These are phyloP conservation scores for Aspergillus costaricaensis DNA, from an alignment of 2,329 filamentous ascomycete genomes.

Conservation along the genomic window DNA sequence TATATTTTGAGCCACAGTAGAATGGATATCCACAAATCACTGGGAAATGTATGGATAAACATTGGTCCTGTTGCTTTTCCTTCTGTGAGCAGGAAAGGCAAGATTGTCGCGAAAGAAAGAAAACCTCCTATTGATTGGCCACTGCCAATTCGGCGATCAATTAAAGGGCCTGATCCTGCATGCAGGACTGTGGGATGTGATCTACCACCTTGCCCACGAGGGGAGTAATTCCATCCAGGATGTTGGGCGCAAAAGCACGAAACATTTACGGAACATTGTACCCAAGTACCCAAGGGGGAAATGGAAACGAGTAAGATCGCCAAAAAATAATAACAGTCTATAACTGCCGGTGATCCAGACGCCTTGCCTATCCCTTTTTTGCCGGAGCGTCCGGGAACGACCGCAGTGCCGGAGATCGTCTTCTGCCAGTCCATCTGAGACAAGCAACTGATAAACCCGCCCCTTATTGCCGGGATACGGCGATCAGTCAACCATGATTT, in stretches of 20 bases:
- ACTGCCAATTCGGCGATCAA: background rate
- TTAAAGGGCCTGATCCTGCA: background rate
- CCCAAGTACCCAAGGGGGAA: background rate
- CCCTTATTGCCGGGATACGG: background rate
- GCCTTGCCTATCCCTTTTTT: constrained; percentile 1
- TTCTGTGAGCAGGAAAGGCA: background rate
- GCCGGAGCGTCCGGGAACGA: background rate
- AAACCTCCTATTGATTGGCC: background rate
- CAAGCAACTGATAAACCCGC: constrained; percentile 1
- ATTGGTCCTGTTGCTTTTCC: background rate
- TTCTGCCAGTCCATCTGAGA: background rate
- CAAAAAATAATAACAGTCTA: background rate
- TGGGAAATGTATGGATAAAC: background rate
- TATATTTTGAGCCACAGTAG: background rate
- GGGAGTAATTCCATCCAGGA: background rate
- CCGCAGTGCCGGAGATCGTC: background rate
- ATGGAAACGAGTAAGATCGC: background rate
- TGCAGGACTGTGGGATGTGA: background rate
- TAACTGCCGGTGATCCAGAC: background rate
- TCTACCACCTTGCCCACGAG: background rate
- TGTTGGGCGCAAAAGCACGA: constrained; percentile 1
- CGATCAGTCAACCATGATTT: background rate
- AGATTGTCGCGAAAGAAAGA: background rate
- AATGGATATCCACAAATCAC: background rate
- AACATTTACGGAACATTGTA: background rate